Conservation (phyloP, 176 grass and related monocot species). For the Lolium multiflorum region DNA sequence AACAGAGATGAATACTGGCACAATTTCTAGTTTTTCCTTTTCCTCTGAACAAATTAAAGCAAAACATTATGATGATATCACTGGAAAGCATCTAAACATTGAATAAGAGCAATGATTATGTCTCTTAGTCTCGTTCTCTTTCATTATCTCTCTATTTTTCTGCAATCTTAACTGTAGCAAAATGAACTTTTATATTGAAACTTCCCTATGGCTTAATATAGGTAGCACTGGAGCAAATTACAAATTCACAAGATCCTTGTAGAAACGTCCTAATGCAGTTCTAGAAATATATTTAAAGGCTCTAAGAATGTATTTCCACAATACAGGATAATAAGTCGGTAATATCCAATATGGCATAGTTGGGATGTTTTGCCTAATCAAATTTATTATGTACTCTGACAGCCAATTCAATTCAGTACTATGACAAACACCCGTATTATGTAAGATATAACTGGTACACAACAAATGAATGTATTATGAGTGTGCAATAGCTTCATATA, state of each 20-base stretch:
- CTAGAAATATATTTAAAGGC: not conserved
- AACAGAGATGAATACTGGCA: slow-evolving; percentile 93
- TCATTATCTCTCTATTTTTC: not conserved
- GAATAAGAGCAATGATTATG: not conserved
- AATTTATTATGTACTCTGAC: not conserved
- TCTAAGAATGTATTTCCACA: not conserved
- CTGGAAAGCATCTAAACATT: not conserved
- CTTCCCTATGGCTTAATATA: not conserved
- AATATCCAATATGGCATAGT: not conserved
- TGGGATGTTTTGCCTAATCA: not conserved
- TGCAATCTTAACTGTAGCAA: not conserved
- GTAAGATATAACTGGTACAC: not conserved
- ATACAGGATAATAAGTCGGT: not conserved
- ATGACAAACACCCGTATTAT: not conserved
- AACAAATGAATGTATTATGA: not conserved
- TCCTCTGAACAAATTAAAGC: slow-evolving; percentile 59
- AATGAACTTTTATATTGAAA: not conserved
- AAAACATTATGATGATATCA: slow-evolving; percentile 12
- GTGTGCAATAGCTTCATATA: not conserved
- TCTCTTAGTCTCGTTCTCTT: not conserved
- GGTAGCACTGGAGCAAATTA: not conserved
- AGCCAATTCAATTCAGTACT: not conserved
- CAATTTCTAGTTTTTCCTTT: slow-evolving; percentile 74
- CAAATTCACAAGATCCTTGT: not conserved
- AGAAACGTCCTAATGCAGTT: not conserved